These are phyloP conservation scores for Epipyxis sp. DNA, from an alignment of 108 stramenopile genomes.

Conservation along the genomic window DNA sequence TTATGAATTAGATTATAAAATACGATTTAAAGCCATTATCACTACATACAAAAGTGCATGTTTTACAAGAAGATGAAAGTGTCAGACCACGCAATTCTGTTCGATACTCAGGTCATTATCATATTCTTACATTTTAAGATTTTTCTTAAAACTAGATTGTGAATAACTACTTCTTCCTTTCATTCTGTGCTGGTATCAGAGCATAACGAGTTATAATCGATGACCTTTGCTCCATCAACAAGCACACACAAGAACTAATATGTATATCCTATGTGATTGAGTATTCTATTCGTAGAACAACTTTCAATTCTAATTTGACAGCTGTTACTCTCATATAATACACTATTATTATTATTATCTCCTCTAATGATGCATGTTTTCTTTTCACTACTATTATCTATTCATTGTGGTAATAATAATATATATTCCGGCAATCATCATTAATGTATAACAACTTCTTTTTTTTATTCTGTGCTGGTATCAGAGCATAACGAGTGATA, in stretches of 20 bases:
- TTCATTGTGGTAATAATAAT: no score
- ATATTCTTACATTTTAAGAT: no score
- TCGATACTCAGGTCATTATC: neutral
- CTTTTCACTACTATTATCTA: no score
- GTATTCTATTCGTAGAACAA: no score
- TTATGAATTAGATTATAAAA: no score
- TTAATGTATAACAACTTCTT: neutral
- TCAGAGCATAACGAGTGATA: neutral
- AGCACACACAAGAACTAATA: neutral
- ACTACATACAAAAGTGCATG: constrained; percentile 46
- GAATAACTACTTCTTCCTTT: neutral
- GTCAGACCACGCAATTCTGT: constrained; percentile 40
- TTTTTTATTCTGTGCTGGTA: constrained; percentile 17
- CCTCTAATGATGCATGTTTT: no score
- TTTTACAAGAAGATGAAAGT: neutral
- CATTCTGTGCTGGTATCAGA: constrained; percentile 26
- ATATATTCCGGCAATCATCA: no score
- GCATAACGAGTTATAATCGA: neutral
- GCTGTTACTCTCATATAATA: no score
- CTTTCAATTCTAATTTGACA: no score
- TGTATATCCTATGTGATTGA: no score
- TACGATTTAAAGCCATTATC: constrained; percentile 50
- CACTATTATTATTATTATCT: no score
- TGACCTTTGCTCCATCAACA: constrained; percentile 28
- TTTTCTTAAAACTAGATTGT: neutral